phyloP scores from a whole-genome alignment of 495 filamentous ascomycete species.

The Annulohypoxylon nitens region DNA sequence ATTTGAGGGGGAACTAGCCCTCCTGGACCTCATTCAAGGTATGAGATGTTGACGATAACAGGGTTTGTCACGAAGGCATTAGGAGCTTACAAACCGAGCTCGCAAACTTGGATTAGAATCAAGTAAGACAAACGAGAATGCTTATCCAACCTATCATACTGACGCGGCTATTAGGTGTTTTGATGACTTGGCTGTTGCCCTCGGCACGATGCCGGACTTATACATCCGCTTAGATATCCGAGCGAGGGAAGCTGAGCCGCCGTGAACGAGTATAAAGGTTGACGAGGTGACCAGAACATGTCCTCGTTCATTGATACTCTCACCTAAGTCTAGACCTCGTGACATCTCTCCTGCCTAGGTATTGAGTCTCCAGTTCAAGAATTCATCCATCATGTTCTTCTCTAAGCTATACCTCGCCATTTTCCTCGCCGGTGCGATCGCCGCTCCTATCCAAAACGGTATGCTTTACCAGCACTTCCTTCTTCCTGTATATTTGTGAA shows the following conservation, averaged over 20 bases:
- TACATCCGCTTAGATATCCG: background rate
- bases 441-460: slow-evolving; percentile 22
- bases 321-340: background rate
- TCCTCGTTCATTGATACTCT: background rate
- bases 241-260: background rate
- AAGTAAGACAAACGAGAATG: background rate
- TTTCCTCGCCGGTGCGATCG: slow-evolving; percentile 25
- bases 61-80: background rate
- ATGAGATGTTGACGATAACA: background rate
- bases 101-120: background rate
- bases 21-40: background rate
- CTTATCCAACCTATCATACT: background rate
- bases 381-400: slow-evolving; percentile 21
- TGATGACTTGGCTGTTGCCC: background rate
- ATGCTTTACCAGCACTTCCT: background rate
- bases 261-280: background rate
- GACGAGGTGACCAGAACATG: background rate
- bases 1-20: background rate
- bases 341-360: background rate
- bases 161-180: background rate
- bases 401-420: slow-evolving; percentile 28
- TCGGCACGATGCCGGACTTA: background rate
- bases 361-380: background rate
- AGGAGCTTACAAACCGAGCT: background rate
- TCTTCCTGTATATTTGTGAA: background rate